These are phyloP conservation scores for Aspergillus sp. DNA, from an alignment of 2,329 filamentous ascomycete species.

Conservation along the genomic window DNA sequence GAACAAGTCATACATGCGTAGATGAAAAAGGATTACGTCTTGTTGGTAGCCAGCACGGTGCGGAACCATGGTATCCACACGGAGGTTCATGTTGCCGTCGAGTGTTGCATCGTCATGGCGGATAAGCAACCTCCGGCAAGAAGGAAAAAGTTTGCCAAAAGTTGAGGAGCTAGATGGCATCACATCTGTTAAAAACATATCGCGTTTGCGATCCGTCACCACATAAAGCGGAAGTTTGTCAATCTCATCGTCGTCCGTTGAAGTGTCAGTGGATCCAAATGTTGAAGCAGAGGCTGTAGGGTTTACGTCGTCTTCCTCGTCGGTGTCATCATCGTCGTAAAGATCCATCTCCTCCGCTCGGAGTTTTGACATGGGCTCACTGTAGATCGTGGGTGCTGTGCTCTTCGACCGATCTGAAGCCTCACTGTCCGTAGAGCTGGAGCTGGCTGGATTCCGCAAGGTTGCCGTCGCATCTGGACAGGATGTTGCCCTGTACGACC, in stretches of 20 bases:
- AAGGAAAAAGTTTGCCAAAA: slow-evolving; percentile 85
- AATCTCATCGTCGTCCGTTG: slow-evolving; percentile 60
- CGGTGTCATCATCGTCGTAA: slow-evolving; percentile 11
- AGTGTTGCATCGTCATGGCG: slow-evolving; percentile 85
- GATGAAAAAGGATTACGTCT: slow-evolving; percentile 80
- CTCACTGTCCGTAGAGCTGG: slow-evolving; percentile 39
- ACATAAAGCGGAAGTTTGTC: slow-evolving; percentile 53
- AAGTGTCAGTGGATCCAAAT: slow-evolving; percentile 71
- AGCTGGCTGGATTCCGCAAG: slow-evolving; percentile 29
- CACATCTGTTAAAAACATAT: slow-evolving; percentile 64
- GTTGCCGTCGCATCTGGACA: slow-evolving; percentile 22
- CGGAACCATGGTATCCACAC: slow-evolving; percentile 74
- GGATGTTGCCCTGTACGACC: slow-evolving; percentile 25
- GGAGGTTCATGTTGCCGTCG: slow-evolving; percentile 96
- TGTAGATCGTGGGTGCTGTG: slow-evolving; percentile 41
- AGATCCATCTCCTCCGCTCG: slow-evolving; percentile 14
- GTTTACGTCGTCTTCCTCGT: not conserved
- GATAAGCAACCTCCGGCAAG: slow-evolving; percentile 74
- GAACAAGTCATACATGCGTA: slow-evolving; percentile 89
- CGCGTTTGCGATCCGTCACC: slow-evolving; percentile 51
- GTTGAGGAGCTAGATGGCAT: slow-evolving; percentile 76
- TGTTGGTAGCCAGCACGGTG: slow-evolving; percentile 58
- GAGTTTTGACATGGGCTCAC: slow-evolving; percentile 30
- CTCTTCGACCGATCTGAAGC: slow-evolving; percentile 39
- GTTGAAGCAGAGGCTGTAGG: slow-evolving; percentile 68